These are phyloP conservation scores for Cylindricascospora bacillispora DNA, from an alignment of 1,139 yeast species.

Conservation along the genomic window DNA sequence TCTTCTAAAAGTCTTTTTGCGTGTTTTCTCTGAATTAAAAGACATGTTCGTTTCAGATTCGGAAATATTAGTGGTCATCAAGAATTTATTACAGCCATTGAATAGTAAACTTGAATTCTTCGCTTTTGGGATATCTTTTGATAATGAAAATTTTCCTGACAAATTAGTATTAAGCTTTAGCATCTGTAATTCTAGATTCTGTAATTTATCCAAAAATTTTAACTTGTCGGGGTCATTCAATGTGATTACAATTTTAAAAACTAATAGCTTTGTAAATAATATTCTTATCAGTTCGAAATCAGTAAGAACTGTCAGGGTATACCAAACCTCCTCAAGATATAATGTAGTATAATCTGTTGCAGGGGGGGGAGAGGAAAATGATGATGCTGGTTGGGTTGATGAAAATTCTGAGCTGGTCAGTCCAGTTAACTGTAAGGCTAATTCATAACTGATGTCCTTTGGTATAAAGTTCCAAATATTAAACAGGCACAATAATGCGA, in stretches of 20 bases:
- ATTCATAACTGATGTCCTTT: constrained; percentile 1
- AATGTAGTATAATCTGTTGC: constrained; percentile 1
- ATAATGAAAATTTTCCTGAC: constrained; percentile 3
- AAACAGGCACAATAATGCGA: constrained; percentile 17
- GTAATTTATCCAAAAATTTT: constrained; percentile 6
- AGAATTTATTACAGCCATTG: constrained; percentile 8
- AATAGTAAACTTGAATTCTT: constrained; percentile 6
- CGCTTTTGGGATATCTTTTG: constrained; percentile 3
- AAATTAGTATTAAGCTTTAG: constrained; percentile 2
- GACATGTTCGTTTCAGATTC: constrained; percentile 5
- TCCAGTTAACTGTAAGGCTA: constrained; percentile 1
- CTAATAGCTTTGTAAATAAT: constrained; percentile 15
- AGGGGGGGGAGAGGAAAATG: too few species aligned
- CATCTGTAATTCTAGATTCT: constrained; percentile 7
- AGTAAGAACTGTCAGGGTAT: constrained; percentile 9
- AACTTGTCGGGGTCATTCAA: constrained; percentile 3
- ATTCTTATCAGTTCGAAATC: constrained; percentile 14
- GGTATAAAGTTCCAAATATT: constrained; percentile 22
- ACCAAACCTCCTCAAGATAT: constrained; percentile 11
- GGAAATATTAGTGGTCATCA: constrained; percentile 1
- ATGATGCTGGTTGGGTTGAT: too few species aligned
- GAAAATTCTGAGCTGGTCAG: neutral
- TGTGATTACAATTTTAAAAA: constrained; percentile 12
- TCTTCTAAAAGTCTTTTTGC: constrained; percentile 2
- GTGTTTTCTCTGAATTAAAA: constrained; percentile 5